Base-by-base conservation (phyloP, 768 basidiomycete species). In the Suillus tomentosus region DNA sequence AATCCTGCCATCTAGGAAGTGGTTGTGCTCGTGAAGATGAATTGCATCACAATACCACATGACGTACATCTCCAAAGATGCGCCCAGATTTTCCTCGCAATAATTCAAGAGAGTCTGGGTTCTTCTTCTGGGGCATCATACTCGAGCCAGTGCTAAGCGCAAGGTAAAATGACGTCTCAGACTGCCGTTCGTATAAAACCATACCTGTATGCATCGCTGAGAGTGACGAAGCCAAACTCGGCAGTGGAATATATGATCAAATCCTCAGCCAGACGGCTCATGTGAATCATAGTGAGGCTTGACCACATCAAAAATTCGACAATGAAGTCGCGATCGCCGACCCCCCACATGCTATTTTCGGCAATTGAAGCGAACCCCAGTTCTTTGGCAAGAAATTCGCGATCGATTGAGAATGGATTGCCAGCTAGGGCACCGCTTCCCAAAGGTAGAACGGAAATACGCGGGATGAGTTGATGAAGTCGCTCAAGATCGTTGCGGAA, bases 111-210 rank as follows among this genome's bases (percentile, higher is more conserved):
- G 96, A 98, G 75, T 99, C 97, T 0, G 96, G 94, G 73, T 98
- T 98, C 80, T 99, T 99, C 81, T 99, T 99, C 74, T 99, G 97
- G 6, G 97, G 97, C 97, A 99, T 99, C 74, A 99, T 98, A 69
- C 96, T 98, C 47, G 96, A 98, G 8, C 97, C 97, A 51, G 97
- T 99, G 74, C 95, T 98, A 36, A 50, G 57, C 22, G 22, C 42
- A 22, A 19, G 56, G 63, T 64, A 58, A 56, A 50, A 43, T 24
- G 5, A 5, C n/a, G 4, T 3, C 31, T n/a, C 13, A 17, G 58
- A 61, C 19, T 58, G 10, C 27, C 27, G 27, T 58, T 10, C 11
- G 5, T 19, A 39, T 27, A 27, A 27, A 58, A 56, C 73, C 83
- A 61, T 62, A 94, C 96, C 92, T 95, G 78, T 99, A 99, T 5